These are phyloP conservation scores for Heliocybe sulcata DNA, from an alignment of 1,284 basidiomycete genomes.

Conservation along the genomic window DNA sequence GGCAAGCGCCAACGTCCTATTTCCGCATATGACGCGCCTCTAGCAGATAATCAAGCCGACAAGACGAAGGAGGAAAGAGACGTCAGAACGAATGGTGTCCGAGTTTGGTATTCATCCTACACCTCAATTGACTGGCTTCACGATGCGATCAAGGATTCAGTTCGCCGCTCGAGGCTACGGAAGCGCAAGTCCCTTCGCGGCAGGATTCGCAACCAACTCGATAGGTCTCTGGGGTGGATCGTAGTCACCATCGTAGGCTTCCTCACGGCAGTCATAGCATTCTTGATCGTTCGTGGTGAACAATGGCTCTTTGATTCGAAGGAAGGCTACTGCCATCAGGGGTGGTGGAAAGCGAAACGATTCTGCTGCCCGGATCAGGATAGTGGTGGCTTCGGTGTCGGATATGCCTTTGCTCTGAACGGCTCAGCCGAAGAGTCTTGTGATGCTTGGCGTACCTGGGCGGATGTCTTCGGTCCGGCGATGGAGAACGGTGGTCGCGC, in stretches of 20 bases:
- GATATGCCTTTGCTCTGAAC: constrained; percentile 10
- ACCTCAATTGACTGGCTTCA: constrained; percentile 88
- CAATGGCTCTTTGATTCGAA: constrained; percentile 93
- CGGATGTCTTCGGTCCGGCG: constrained; percentile 31
- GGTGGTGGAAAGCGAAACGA: constrained; percentile 71
- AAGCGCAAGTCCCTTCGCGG: constrained; percentile 69
- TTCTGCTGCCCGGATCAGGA: constrained; percentile 67
- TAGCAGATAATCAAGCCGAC: constrained; percentile 21
- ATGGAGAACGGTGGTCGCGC: constrained; percentile 14
- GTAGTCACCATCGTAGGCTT: constrained; percentile 86
- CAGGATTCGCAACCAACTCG: constrained; percentile 60
- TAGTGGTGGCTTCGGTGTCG: constrained; percentile 1
- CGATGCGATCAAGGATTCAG: constrained; percentile 87
- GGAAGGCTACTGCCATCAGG: constrained; percentile 75
- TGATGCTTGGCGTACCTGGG: constrained; percentile 73
- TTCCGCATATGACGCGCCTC: constrained; percentile 64
- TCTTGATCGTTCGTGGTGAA: constrained; percentile 82
- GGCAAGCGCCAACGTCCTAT: constrained; percentile 46
- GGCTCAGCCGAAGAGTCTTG: constrained; percentile 40
- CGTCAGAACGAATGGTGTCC: constrained; percentile 75
- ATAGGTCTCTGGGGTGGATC: constrained; percentile 87
- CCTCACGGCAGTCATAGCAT: constrained; percentile 80
- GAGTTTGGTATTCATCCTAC: constrained; percentile 89
- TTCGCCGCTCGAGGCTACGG: constrained; percentile 65
- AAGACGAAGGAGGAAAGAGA: constrained; percentile 41